phyloP scores from a whole-genome alignment of 2,329 filamentous ascomycete species.

The Atkinsonella texensis region DNA sequence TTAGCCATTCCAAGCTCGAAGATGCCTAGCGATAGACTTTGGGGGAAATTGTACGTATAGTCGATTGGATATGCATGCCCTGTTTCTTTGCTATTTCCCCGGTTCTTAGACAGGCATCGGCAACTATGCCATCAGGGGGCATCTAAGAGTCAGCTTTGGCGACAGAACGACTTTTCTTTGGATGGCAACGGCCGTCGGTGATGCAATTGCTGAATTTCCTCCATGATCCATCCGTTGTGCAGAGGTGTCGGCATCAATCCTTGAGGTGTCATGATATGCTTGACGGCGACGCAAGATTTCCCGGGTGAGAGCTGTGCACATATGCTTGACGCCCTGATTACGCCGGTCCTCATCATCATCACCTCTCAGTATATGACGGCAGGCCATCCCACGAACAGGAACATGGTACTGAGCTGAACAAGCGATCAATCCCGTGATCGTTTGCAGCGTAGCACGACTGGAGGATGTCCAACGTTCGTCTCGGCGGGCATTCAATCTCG shows the following conservation, averaged over 20 bases:
- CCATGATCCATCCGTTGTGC: neutral
- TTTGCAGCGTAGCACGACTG: slow-evolving; percentile 39
- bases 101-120: slow-evolving; percentile 18
- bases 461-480: slow-evolving; percentile 32
- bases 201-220: slow-evolving; percentile 17
- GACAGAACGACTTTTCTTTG: slow-evolving; percentile 19
- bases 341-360: slow-evolving; percentile 38
- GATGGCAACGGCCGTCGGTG: slow-evolving; percentile 19
- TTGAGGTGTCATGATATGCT: slow-evolving; percentile 29
- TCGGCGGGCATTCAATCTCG: slow-evolving; percentile 33
- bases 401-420: slow-evolving; percentile 21
- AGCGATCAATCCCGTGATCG: slow-evolving; percentile 34
- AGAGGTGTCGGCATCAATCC: slow-evolving; percentile 16
- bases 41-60: slow-evolving; percentile 12
- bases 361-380: slow-evolving; percentile 24
- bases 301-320: slow-evolving; percentile 28
- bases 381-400: slow-evolving; percentile 33
- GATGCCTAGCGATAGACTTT: neutral
- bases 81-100: slow-evolving; percentile 16
- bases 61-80: slow-evolving; percentile 16
- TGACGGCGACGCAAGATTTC: slow-evolving; percentile 28
- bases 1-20: neutral
- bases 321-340: slow-evolving; percentile 36
- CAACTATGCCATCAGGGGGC: slow-evolving; percentile 19
- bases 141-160: slow-evolving; percentile 17